These are phyloP conservation scores for Mrakia gelida DNA, from an alignment of 768 basidiomycete species.

Conservation along the genomic window DNA sequence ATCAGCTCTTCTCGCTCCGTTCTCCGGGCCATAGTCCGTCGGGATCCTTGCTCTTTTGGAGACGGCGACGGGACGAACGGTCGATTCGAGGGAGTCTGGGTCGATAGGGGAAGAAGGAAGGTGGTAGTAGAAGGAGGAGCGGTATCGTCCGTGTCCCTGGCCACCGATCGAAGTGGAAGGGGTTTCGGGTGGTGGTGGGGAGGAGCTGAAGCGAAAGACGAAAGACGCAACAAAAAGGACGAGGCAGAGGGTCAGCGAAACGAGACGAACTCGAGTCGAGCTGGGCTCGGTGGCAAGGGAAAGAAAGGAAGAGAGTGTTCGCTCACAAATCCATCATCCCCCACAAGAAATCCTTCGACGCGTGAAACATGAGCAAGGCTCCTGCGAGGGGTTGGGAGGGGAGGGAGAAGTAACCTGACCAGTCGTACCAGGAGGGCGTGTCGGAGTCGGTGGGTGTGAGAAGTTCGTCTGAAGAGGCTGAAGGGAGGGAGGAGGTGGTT, in stretches of 20 bases:
- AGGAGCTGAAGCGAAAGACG: too few species aligned
- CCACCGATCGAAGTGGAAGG: too few species aligned
- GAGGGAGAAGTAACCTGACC: slow-evolving; percentile 22
- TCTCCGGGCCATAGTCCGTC: not conserved
- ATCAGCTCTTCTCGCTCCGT: not conserved
- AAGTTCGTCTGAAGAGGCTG: not conserved
- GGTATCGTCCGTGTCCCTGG: not conserved
- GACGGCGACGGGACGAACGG: not conserved
- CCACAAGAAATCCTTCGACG: not conserved
- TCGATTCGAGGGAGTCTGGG: not conserved
- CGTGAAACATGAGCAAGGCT: not conserved
- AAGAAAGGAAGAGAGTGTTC: not conserved
- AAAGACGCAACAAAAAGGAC: too few species aligned
- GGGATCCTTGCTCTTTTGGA: not conserved
- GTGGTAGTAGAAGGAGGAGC: slow-evolving; percentile 7
- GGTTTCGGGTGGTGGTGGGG: too few species aligned
- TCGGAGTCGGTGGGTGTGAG: not conserved
- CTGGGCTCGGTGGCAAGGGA: not conserved
- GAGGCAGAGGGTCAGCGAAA: too few species aligned
- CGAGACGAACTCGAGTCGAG: too few species aligned
- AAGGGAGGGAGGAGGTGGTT: not conserved
- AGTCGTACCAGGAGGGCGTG: not conserved
- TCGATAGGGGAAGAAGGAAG: not conserved
- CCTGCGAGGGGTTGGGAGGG: slow-evolving; percentile 12
- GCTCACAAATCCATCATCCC: not conserved